A percentile compares a stretch with the other conserved stretches of the same genome.
phyloP scores from a whole-genome alignment of 345 rosid genomes.

The Hypericum perforatum region DNA sequence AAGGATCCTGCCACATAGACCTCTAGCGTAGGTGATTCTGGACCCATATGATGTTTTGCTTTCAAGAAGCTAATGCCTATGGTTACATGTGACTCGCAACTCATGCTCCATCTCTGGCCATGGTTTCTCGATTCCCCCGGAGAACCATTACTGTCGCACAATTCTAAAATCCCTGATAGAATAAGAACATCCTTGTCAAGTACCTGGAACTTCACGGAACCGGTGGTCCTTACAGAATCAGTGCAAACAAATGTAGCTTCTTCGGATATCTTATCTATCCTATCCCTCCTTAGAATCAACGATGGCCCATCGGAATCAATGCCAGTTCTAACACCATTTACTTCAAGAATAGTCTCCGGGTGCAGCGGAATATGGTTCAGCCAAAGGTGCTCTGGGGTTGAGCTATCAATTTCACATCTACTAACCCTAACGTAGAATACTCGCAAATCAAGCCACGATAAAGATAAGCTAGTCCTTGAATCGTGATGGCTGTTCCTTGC shows the following conservation, averaged over 20 bases:
- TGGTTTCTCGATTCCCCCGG: slow-evolving; percentile 12
- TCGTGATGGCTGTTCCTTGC: slow-evolving; percentile 26
- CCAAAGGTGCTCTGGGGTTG: slow-evolving; percentile 15
- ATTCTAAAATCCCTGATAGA: slow-evolving; percentile 17
- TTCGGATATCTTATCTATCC: slow-evolving; percentile 26
- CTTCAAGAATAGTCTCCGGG: slow-evolving; percentile 21
- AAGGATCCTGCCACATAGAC: slow-evolving; percentile 25
- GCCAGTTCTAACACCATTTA: slow-evolving; percentile 21
- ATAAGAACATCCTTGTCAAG: slow-evolving; percentile 14
- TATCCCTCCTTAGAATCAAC: slow-evolving; percentile 17
- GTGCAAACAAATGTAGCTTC: slow-evolving; percentile 30
- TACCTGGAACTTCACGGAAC: slow-evolving; percentile 19
- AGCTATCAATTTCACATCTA: slow-evolving; percentile 21
- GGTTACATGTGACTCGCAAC: slow-evolving; percentile 13
- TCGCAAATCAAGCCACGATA: slow-evolving; percentile 23
- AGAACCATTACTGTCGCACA: slow-evolving; percentile 12
- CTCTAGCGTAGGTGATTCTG: slow-evolving; percentile 17
- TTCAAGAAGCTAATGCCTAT: slow-evolving; percentile 15
- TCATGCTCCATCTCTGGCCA: slow-evolving; percentile 19
- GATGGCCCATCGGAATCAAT: slow-evolving; percentile 13
- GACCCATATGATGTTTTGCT: slow-evolving; percentile 10
- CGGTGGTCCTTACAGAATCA: slow-evolving; percentile 16
- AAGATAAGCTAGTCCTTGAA: slow-evolving; percentile 8
- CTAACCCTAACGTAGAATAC: slow-evolving; percentile 23
- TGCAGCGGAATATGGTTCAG: slow-evolving; percentile 17